A percentile compares a stretch with the other conserved stretches of the same genome.
Evolutionary conservation across 148 eudicot genomes (phyloP).

Genomic region (Fagopyrum homotropicum): DNA sequence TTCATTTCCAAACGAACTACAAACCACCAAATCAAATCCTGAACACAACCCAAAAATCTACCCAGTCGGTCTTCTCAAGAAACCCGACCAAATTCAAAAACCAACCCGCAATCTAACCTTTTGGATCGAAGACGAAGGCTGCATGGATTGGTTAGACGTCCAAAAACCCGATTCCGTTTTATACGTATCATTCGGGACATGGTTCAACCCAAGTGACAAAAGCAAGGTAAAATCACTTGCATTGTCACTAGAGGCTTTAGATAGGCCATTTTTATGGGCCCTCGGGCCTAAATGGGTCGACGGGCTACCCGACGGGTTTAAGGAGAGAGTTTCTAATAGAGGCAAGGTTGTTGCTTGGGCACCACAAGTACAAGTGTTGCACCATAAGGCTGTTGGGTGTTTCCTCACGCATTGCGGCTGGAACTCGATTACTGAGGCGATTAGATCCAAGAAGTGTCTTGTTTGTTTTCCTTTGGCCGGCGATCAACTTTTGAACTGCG

Average conservation of each 20-base stretch:
- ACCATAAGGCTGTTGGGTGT: not conserved
- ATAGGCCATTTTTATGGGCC: slow-evolving; percentile 70
- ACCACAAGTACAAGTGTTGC: slow-evolving; percentile 4
- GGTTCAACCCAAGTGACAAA: slow-evolving; percentile 78
- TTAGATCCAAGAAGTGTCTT: not conserved
- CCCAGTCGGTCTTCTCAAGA: slow-evolving; percentile 33
- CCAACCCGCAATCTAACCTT: slow-evolving; percentile 23
- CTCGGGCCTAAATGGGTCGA: slow-evolving; percentile 53
- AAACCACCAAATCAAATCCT: not conserved
- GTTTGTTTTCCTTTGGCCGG: not conserved
- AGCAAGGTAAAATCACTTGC: slow-evolving; percentile 45
- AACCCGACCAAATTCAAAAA: not conserved
- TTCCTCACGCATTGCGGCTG: slow-evolving; percentile 6
- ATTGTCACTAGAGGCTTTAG: slow-evolving; percentile 40
- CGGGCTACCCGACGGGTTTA: slow-evolving; percentile 53
- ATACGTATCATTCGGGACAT: slow-evolving; percentile 81
- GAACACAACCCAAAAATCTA: slow-evolving; percentile 17
- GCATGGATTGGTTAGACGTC: slow-evolving; percentile 54
- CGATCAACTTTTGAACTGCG: not conserved
- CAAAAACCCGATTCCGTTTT: slow-evolving; percentile 49
- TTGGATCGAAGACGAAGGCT: slow-evolving; percentile 55
- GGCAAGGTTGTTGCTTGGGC: slow-evolving; percentile 25
- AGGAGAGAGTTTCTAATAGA: slow-evolving; percentile 13
- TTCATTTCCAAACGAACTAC: slow-evolving; percentile 34
- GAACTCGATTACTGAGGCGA: slow-evolving; percentile 7